phyloP scores from a whole-genome alignment of 305 asterid genomes.

The Solanum hybrid region DNA sequence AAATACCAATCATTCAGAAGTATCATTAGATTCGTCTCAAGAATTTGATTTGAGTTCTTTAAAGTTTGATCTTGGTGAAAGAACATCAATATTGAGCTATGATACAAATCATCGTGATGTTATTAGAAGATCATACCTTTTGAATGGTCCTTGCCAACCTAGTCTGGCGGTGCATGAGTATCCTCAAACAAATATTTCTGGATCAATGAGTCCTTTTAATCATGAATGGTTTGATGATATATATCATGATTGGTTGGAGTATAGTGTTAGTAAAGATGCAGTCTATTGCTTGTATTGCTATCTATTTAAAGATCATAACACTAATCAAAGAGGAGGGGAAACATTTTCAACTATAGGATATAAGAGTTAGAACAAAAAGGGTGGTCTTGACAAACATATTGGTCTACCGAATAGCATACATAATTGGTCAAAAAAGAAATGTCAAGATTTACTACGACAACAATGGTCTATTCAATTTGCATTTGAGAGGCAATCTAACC shows the following conservation, averaged over 20 bases:
- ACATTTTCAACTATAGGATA: too few relatives aligned
- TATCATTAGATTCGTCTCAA: too few relatives aligned
- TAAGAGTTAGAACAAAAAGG: neutral
- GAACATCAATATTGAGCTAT: too few relatives aligned
- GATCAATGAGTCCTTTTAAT: neutral
- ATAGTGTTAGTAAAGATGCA: neutral
- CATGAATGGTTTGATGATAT: neutral
- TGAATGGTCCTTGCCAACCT: too few relatives aligned
- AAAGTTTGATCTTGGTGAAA: too few relatives aligned
- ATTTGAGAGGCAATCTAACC: neutral
- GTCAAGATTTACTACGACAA: neutral
- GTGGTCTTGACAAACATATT: neutral
- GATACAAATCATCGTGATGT: too few relatives aligned
- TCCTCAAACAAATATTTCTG: neutral
- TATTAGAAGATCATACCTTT: too few relatives aligned
- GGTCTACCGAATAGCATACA: neutral
- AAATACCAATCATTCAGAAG: too few relatives aligned
- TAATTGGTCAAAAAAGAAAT: neutral
- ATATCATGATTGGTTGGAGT: neutral
- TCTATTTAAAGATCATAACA: neutral
- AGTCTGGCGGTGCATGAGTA: neutral
- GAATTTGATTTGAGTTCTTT: too few relatives aligned
- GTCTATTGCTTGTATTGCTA: neutral
- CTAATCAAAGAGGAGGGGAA: neutral
- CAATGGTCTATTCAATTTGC: neutral